Base-by-base conservation (phyloP, 2,329 filamentous ascomycete genomes). In the Fusarium heterosporum region DNA sequence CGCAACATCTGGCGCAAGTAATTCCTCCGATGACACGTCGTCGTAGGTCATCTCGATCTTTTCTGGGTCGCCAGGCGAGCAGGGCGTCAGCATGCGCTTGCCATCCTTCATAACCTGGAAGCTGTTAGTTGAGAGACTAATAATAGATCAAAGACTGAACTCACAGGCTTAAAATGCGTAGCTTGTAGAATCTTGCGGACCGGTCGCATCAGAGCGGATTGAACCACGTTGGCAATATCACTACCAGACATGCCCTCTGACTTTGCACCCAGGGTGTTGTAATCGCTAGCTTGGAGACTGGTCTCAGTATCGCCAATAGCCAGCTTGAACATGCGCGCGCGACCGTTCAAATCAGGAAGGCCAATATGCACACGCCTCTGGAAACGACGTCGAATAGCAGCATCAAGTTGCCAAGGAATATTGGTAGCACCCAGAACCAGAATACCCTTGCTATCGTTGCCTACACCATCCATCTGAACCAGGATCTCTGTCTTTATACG, bases 401-500 rank as follows among this genome's bases (percentile, higher is more conserved):
- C 92, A 78, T 99, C 96, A 47, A 99, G 86, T 83, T 99, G 95
- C 96, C 96, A 99, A 17, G 96, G 96, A 65, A 99, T 98, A 77
- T 99, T 99, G 56, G 96, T 99, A 53, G 96, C 96, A 62, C 96
- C 96, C 5, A 99, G 87, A 39, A 99, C 96, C 25, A 99, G 84
- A 10, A 99, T 95, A 19, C 95, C 96, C 73, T 91, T 93, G 65
- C 91, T 95, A 79, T 99, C 96, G 66, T 96, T 95, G 66, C 96
- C 96, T 11, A 99, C 96, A 80, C 96, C 96, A 73, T 99, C 96
- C 96, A 99, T 99, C 80, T 99, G 96, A 17, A 99, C 95, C 14
- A 99, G 89, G 74, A 99, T 89, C 79, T 99, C 96, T 1, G 96
- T 99, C 82, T 99, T 99, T 85, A 99, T 99, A 77, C 96, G 91